Evolutionary conservation across 2,329 filamentous ascomycete genomes (phyloP).

Genomic region (Plectosphaerella cucumerina): DNA sequence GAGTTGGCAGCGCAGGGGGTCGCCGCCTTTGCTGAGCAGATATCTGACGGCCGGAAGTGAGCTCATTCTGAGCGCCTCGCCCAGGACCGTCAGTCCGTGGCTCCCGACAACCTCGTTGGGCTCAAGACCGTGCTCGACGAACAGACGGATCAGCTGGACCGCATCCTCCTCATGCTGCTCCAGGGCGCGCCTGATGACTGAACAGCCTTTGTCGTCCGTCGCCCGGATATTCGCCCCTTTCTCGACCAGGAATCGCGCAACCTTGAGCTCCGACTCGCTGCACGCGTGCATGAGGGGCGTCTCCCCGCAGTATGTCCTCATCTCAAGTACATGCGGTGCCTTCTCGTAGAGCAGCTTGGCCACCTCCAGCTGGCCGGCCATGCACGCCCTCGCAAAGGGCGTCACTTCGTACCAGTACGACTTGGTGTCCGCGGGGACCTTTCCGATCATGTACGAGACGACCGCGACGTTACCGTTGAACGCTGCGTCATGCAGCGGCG

Average conservation of each 20-base stretch:
- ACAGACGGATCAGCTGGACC: slow-evolving; percentile 10
- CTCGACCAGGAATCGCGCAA: slow-evolving; percentile 14
- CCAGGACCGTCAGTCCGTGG: slow-evolving; percentile 12
- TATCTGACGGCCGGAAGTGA: slow-evolving; percentile 12
- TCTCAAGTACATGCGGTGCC: slow-evolving; percentile 14
- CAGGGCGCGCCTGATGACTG: slow-evolving; percentile 11
- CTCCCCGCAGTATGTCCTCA: slow-evolving; percentile 2
- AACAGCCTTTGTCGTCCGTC: slow-evolving; percentile 2
- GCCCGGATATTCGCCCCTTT: slow-evolving; percentile 12
- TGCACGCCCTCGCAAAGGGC: slow-evolving; percentile 13
- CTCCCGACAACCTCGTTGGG: slow-evolving; percentile 11
- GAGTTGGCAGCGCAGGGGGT: slow-evolving; percentile 13
- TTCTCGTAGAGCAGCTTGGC: slow-evolving; percentile 13
- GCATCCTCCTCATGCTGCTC: slow-evolving; percentile 1
- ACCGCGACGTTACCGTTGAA: slow-evolving; percentile 6
- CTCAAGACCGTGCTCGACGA: slow-evolving; percentile 14
- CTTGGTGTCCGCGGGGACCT: slow-evolving; percentile 11
- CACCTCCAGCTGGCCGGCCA: slow-evolving; percentile 7
- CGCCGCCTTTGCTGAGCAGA: slow-evolving; percentile 15
- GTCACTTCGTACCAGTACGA: slow-evolving; percentile 12
- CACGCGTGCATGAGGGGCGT: slow-evolving; percentile 15
- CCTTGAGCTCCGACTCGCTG: slow-evolving; percentile 3
- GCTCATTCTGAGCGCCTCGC: slow-evolving; percentile 10
- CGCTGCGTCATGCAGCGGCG: slow-evolving; percentile 14
- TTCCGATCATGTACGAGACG: slow-evolving; percentile 13